Evolutionary conservation across 1,284 basidiomycete species (phyloP).

Genomic region (Naganishia liquefaciens): DNA sequence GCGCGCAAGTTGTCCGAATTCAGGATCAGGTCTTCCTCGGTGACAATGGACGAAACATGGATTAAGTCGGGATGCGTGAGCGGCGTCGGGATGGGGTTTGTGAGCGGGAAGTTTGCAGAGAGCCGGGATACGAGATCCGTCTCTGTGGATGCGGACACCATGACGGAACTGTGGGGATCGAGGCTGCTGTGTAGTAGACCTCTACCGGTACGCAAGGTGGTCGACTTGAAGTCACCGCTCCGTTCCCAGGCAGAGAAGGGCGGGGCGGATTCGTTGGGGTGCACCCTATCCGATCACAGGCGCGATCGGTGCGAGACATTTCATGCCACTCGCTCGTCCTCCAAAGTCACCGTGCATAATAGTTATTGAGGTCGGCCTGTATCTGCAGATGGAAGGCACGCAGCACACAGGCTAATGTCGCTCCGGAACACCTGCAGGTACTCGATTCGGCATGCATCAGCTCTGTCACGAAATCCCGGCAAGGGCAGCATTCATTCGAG

Average conservation of each 20-base stretch:
- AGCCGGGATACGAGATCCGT: constrained; percentile 37
- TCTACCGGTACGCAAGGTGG: too few species aligned
- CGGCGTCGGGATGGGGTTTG: constrained; percentile 79
- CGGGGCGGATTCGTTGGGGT: neutral
- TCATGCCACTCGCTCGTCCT: neutral
- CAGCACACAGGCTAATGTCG: too few species aligned
- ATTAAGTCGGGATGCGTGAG: constrained; percentile 74
- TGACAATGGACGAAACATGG: constrained; percentile 71
- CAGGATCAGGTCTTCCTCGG: constrained; percentile 93
- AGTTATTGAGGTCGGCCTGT: too few species aligned
- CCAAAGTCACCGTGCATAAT: too few species aligned
- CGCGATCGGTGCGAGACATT: constrained; percentile 20
- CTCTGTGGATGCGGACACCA: constrained; percentile 19
- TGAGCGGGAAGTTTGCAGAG: constrained; percentile 68
- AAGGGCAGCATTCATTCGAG: too few species aligned
- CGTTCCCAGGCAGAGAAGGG: neutral
- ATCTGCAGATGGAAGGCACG: neutral
- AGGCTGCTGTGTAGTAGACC: neutral
- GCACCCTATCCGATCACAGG: neutral
- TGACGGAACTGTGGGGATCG: constrained; percentile 4
- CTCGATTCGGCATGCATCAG: too few species aligned
- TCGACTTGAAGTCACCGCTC: constrained; percentile 1
- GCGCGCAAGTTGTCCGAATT: constrained; percentile 87
- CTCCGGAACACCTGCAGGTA: too few species aligned
- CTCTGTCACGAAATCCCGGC: too few species aligned